Percentiles rank a stretch among this genome's conserved stretches.
Evolutionary conservation across 495 filamentous ascomycete genomes (phyloP).

Genomic region (Aspergillus sclerotiicarbonarius): DNA sequence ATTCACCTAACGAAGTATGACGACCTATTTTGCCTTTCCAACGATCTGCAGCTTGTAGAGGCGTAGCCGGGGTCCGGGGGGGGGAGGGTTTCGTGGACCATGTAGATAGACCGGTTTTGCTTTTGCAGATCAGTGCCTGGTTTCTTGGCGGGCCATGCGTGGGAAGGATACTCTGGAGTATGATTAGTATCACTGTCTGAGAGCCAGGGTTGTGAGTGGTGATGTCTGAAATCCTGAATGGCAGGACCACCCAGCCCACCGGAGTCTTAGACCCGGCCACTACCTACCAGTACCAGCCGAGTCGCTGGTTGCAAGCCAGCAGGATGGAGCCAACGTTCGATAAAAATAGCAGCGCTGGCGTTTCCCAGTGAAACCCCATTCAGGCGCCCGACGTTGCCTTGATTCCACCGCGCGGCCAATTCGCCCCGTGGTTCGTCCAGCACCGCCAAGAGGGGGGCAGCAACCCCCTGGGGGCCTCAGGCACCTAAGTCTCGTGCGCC

Average conservation of each 20-base stretch:
- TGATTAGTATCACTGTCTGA: neutral
- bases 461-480: neutral
- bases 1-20: constrained; percentile 48
- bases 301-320: neutral
- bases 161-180: neutral
- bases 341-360: constrained; percentile 2
- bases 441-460: no score
- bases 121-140: neutral
- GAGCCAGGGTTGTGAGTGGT: neutral
- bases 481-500: neutral
- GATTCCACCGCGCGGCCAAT: neutral
- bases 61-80: neutral
- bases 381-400: neutral
- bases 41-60: constrained; percentile 6
- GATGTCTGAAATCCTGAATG: neutral
- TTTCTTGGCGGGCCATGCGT: neutral
- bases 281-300: no score
- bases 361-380: neutral
- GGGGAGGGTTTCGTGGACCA: neutral
- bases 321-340: neutral
- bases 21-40: constrained; percentile 31
- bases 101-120: neutral
- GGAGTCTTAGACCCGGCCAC: neutral
- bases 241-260: neutral
- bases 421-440: neutral